Conservation (phyloP, 768 basidiomycete species). For the Pleurotus salmoneostramineus region DNA sequence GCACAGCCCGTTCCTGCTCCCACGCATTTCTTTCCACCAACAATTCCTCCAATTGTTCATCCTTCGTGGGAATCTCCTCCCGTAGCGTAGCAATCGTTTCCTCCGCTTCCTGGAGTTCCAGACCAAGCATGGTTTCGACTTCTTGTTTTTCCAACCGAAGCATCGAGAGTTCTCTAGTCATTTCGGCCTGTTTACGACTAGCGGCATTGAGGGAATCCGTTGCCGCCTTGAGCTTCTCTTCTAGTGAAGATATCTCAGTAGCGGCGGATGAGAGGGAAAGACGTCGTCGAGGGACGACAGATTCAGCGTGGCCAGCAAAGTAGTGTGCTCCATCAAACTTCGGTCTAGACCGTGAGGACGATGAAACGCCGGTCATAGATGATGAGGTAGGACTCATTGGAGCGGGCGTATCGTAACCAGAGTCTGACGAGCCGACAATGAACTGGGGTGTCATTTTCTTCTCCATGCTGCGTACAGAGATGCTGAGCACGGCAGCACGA, state of each 20-base stretch:
- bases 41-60: constrained; percentile 42
- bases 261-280: constrained; percentile 39
- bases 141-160: constrained; percentile 67
- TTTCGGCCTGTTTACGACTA: constrained; percentile 56
- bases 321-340: constrained; percentile 83
- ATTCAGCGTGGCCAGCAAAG: constrained; percentile 76
- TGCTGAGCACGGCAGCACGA: constrained; percentile 76
- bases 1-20: constrained; percentile 41
- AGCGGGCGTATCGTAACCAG: constrained; percentile 52
- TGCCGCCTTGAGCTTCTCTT: constrained; percentile 61
- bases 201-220: constrained; percentile 55
- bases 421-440: constrained; percentile 25
- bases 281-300: constrained; percentile 50
- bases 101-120: constrained; percentile 66
- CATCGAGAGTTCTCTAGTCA: constrained; percentile 58
- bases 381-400: constrained; percentile 46
- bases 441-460: constrained; percentile 33
- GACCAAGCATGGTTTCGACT: constrained; percentile 56
- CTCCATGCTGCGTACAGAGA: constrained; percentile 67
- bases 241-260: constrained; percentile 47
- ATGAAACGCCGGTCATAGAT: constrained; percentile 35
- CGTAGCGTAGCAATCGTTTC: constrained; percentile 60
- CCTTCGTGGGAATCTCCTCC: constrained; percentile 46
- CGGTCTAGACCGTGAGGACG: constrained; percentile 36
- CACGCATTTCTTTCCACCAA: constrained; percentile 46